phyloP scores from a whole-genome alignment of 768 basidiomycete genomes.

The Mycena kentingensis region DNA sequence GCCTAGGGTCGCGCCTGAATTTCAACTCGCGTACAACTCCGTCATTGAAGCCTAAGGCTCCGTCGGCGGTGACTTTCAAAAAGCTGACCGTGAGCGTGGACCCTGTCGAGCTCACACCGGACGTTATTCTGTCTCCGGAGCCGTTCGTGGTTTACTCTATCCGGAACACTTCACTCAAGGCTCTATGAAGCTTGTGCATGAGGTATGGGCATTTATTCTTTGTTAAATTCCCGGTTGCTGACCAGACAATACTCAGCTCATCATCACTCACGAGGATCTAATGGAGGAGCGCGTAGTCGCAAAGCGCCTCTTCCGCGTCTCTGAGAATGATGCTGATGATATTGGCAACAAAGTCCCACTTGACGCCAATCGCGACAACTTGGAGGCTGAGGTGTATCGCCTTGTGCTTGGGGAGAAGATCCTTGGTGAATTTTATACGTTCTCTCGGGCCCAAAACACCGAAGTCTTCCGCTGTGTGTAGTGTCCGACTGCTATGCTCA shows the following conservation, averaged over 20 bases:
- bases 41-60: background rate
- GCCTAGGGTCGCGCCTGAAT: background rate
- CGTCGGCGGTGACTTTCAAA: background rate
- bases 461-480: background rate
- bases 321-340: background rate
- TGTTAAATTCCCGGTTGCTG: background rate
- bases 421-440: background rate
- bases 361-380: background rate
- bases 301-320: background rate
- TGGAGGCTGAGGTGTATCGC: conserved; percentile 3
- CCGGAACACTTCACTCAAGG: conserved; percentile 2
- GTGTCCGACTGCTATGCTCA: background rate
- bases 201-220: background rate
- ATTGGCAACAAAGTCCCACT: background rate
- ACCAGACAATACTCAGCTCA: background rate
- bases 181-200: background rate
- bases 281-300: conserved; percentile 4
- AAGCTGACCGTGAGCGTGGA: background rate
- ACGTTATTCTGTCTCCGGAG: background rate
- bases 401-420: conserved; percentile 1
- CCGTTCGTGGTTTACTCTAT: background rate
- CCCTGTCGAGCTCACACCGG: background rate
- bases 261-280: background rate
- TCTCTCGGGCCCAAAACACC: background rate
- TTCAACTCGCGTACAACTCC: background rate